phyloP scores from a whole-genome alignment of 805 yeast species.

The Wickerhamomyces rabaulensis region DNA sequence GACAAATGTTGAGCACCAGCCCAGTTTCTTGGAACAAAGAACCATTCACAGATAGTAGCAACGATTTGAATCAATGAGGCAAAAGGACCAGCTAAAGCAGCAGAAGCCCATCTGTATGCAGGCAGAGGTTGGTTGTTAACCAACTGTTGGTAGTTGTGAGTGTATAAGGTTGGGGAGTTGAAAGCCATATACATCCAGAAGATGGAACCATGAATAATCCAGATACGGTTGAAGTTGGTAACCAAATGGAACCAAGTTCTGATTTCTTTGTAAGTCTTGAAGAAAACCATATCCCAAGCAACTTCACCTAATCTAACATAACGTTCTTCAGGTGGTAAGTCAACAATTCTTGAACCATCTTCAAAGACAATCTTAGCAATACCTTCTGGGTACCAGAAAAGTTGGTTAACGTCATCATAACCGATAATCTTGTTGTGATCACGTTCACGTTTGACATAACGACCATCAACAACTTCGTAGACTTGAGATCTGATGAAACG shows the following conservation, averaged over 20 bases:
- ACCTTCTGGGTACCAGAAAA: constrained; percentile 99
- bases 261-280: constrained; percentile 92
- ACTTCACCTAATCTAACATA: constrained; percentile 87
- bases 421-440: constrained; percentile 82
- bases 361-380: constrained; percentile 85
- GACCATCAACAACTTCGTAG: constrained; percentile 75
- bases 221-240: constrained; percentile 95
- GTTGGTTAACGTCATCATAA: constrained; percentile 97
- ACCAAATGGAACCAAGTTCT: constrained; percentile 97
- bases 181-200: constrained; percentile 96
- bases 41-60: constrained; percentile 92
- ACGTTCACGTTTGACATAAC: constrained; percentile 72
- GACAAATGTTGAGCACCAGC: constrained; percentile 97
- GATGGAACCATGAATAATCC: constrained; percentile 86
- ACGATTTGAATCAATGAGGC: constrained; percentile 76
- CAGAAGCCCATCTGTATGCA: constrained; percentile 89
- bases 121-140: constrained; percentile 82
- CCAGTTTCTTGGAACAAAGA: constrained; percentile 96
- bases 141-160: constrained; percentile 79
- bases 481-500: constrained; percentile 75
- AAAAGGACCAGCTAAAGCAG: constrained; percentile 87
- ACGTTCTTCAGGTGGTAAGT: constrained; percentile 85
- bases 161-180: constrained; percentile 88
- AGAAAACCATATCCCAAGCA: constrained; percentile 86
- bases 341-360: constrained; percentile 90